Evolutionary conservation across 768 basidiomycete genomes (phyloP).

Genomic region (Amanita rimosa): DNA sequence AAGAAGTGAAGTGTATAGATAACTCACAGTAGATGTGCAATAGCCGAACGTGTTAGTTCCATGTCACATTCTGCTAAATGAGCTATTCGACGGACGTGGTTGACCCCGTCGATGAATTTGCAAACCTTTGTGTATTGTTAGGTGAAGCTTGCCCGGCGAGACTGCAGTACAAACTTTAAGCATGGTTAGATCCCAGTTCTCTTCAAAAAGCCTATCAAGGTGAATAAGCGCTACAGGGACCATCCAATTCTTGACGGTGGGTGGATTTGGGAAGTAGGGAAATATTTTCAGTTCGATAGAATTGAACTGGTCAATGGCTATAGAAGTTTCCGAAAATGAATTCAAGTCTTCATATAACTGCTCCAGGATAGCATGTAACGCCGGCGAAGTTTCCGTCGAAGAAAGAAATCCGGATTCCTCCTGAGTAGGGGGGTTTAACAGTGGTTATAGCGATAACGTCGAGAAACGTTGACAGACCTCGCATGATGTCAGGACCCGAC

Average conservation of each 20-base stretch:
- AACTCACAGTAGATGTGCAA: constrained; percentile 83
- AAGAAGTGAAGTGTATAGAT: not conserved
- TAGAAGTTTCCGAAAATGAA: constrained; percentile 93
- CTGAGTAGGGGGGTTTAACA: constrained; percentile 23
- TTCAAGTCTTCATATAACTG: constrained; percentile 96
- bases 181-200: constrained; percentile 96
- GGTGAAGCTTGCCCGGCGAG: not conserved
- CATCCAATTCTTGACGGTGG: constrained; percentile 85
- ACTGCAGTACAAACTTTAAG: constrained; percentile 42
- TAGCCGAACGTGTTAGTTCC: constrained; percentile 70
- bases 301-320: constrained; percentile 84
- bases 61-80: constrained; percentile 85
- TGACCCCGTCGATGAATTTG: constrained; percentile 78
- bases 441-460: not conserved
- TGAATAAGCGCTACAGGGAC: constrained; percentile 88
- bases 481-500: constrained; percentile 76
- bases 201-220: constrained; percentile 67
- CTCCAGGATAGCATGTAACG: constrained; percentile 79
- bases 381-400: constrained; percentile 48
- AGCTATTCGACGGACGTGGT: constrained; percentile 86
- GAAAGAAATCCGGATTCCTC: constrained; percentile 89
- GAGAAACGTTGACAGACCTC: constrained; percentile 48
- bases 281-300: constrained; percentile 94
- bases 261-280: constrained; percentile 94
- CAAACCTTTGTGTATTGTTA: constrained; percentile 40